Percentiles rank a stretch among this genome's conserved stretches.
These are phyloP conservation scores for Cenchrus purpureus DNA, from an alignment of 176 grass and related monocot species.

Conservation along the genomic window DNA sequence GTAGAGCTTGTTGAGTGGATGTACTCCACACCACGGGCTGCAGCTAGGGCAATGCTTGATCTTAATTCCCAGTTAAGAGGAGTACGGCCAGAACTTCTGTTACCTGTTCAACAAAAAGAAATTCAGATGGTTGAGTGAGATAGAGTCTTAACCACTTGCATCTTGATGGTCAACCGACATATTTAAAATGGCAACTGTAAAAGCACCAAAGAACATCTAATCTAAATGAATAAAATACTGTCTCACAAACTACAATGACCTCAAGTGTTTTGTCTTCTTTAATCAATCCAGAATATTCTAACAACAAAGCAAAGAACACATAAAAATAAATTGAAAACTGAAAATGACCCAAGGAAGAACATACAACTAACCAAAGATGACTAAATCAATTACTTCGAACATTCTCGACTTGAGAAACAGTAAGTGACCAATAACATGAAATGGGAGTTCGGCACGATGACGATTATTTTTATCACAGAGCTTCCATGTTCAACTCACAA, in stretches of 20 bases:
- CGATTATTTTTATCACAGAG: not conserved
- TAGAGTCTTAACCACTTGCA: not conserved
- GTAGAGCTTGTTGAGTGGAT: constrained; percentile 69
- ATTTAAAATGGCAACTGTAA: not conserved
- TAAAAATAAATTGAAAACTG: not conserved
- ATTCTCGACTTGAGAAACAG: not conserved
- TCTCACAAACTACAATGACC: constrained; percentile 30
- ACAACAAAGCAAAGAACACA: not conserved
- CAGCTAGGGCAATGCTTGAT: constrained; percentile 63
- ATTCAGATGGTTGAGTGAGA: constrained; percentile 5
- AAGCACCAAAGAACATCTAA: not conserved
- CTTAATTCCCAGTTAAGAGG: constrained; percentile 63
- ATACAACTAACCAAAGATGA: not conserved
- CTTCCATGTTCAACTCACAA: not conserved
- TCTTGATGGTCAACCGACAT: constrained; percentile 11
- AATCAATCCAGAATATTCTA: constrained; percentile 18
- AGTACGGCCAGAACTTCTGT: constrained; percentile 49
- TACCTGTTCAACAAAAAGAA: constrained; percentile 48
- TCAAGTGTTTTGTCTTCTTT: not conserved
- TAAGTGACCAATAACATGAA: not conserved
- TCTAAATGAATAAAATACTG: constrained; percentile 2
- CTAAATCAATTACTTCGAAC: constrained; percentile 11
- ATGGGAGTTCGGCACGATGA: not conserved
- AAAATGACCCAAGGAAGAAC: not conserved
- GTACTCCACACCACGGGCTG: constrained; percentile 65